Evolutionary conservation across 139 green algal genomes (phyloP).

Genomic region (Nannochloris sp.): DNA sequence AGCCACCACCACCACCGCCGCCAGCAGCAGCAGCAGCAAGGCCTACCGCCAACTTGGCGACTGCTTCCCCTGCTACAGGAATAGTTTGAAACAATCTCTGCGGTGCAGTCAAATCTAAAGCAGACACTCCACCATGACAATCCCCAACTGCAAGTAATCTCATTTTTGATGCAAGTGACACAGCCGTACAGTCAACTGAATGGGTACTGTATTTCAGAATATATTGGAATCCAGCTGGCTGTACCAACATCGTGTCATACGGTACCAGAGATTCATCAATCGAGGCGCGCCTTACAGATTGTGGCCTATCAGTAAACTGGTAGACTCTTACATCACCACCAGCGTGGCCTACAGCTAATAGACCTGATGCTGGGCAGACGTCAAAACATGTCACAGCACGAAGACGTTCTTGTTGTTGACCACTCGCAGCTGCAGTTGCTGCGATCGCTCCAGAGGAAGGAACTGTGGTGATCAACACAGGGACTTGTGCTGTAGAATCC

Average conservation of each 20-base stretch:
- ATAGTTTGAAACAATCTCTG: neutral
- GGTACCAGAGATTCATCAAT: slow-evolving; percentile 22
- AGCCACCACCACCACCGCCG: too few relatives aligned
- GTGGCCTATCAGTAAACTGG: slow-evolving; percentile 26
- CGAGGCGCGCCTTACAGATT: slow-evolving; percentile 20
- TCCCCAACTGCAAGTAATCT: slow-evolving; percentile 33
- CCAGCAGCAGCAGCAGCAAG: neutral
- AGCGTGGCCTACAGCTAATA: slow-evolving; percentile 34
- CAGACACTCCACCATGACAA: slow-evolving; percentile 9
- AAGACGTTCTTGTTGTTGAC: slow-evolving; percentile 17
- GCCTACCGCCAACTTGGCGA: slow-evolving; percentile 3
- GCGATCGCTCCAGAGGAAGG: slow-evolving; percentile 15
- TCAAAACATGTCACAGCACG: slow-evolving; percentile 28
- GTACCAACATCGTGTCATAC: slow-evolving; percentile 13
- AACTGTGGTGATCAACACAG: slow-evolving; percentile 25
- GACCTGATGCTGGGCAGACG: slow-evolving; percentile 26
- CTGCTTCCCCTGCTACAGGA: slow-evolving; percentile 8
- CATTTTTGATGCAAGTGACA: slow-evolving; percentile 15
- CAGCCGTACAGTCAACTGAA: slow-evolving; percentile 6
- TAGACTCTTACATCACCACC: slow-evolving; percentile 38
- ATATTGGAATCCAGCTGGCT: slow-evolving; percentile 42
- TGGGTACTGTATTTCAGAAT: slow-evolving; percentile 30
- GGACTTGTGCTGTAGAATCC: slow-evolving; percentile 30
- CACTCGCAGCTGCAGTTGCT: too few relatives aligned
- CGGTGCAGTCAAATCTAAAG: slow-evolving; percentile 29